Base-by-base conservation (phyloP, 1,284 basidiomycete genomes). In the Sporisorium scitamineum region DNA sequence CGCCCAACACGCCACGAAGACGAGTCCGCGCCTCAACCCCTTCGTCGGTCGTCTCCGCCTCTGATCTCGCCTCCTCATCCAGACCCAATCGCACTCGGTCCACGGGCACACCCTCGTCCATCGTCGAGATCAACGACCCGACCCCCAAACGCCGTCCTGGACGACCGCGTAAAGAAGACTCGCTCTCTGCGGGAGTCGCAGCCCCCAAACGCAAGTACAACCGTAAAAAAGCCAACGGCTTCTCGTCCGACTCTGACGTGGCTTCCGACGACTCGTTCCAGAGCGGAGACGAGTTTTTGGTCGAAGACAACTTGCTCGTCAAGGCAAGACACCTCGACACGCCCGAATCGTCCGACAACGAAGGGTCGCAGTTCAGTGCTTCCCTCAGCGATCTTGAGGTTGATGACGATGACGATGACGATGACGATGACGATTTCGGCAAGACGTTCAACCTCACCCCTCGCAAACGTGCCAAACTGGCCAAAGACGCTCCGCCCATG, bases 251-350 rank as follows among this genome's bases (percentile, higher is more conserved):
- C 42, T 75, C 72, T 0, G 67, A 75, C 52, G n/a, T 63, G 14
- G 73, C 53, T 4, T 76, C 73, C n/a, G 73, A 76, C 45, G 73
- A 76, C 56, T 64, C 61, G 16, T 76, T 76, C 56, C 68, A 71
- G 42, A 71, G 68, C 54, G 73, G 68, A 7, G 64, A 76, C 73
- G 73, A 70, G 51, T 68, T 71, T 16, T 52, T 59, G 27, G 73
- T 67, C 13, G 72, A 75, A 56, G 67, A 75, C 57, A 66, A 75
- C 24, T 47, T 76, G 24, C 64, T 76, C 10, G 68, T 76, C 45
- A 76, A 75, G 42, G 60, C 72, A 14, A 47, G 57, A n/a, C 68
- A 64, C n/a, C 61, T 61, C 20, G 68, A 76, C 24, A 76, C 73
- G 44, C 68, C 73, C 27, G 68, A 76, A 18, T 67, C 63, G 29